These are phyloP conservation scores for Luvunga scandens DNA, from an alignment of 345 rosid genomes.

Conservation along the genomic window DNA sequence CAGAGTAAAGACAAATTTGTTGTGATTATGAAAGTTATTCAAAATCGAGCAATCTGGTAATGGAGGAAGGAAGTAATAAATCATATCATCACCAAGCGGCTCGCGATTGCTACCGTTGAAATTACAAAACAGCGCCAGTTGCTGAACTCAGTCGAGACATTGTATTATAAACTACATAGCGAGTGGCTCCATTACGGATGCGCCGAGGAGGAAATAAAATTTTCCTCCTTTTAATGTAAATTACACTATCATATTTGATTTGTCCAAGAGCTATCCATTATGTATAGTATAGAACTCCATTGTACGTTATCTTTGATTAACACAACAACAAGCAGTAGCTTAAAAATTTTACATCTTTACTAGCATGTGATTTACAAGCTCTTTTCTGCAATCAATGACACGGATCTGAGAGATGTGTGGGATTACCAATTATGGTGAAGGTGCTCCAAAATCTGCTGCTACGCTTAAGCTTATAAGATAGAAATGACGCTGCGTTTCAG, in stretches of 20 bases:
- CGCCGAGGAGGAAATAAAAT: no score
- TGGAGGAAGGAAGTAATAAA: no score
- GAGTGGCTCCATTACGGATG: no score
- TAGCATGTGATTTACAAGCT: constrained; percentile 18
- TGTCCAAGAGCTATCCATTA: not conserved
- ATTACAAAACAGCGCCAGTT: no score
- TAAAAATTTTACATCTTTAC: not conserved
- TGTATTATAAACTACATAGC: no score
- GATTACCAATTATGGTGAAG: not conserved
- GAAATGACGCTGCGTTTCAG: constrained; percentile 41
- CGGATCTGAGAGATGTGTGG: not conserved
- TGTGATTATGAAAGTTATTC: no score
- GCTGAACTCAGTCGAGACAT: no score
- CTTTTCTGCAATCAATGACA: not conserved
- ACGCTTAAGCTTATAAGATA: constrained; percentile 13
- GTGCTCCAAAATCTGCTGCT: not conserved
- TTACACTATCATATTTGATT: not conserved
- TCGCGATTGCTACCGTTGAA: no score
- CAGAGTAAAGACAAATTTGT: no score
- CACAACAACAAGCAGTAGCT: not conserved
- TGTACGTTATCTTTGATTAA: not conserved
- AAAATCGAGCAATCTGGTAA: no score
- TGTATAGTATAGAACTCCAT: not conserved
- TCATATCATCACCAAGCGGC: no score
- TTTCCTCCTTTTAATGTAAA: no score